phyloP scores from a whole-genome alignment of 768 basidiomycete genomes.

The Grammothele lineata region DNA sequence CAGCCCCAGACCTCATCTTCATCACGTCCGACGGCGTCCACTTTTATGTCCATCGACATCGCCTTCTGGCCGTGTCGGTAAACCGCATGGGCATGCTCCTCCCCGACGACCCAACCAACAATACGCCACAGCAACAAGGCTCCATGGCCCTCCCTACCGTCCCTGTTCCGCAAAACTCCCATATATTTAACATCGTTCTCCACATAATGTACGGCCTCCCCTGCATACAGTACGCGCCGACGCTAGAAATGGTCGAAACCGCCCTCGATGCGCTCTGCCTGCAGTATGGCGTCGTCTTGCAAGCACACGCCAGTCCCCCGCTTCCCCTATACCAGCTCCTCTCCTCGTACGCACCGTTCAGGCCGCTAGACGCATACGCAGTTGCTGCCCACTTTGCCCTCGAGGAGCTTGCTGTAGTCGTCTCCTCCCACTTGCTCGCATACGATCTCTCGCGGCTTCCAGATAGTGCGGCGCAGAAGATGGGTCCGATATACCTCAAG shows the following conservation, averaged over 20 bases:
- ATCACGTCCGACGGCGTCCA: constrained; percentile 73
- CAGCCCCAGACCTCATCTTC: constrained; percentile 56
- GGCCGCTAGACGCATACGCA: constrained; percentile 38
- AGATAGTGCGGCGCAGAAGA: constrained; percentile 32
- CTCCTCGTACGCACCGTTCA: constrained; percentile 30
- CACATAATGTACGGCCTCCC: constrained; percentile 30
- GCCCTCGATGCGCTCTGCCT: constrained; percentile 25
- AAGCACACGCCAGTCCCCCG: constrained; percentile 21
- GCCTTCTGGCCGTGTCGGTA: constrained; percentile 52
- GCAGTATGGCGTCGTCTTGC: constrained; percentile 23
- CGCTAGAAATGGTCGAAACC: constrained; percentile 21
- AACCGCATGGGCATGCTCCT: constrained; percentile 62
- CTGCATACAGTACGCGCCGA: constrained; percentile 24
- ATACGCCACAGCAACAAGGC: no score
- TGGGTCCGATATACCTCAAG: constrained; percentile 40
- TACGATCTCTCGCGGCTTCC: constrained; percentile 31
- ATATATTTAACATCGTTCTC: constrained; percentile 30
- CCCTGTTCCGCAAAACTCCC: constrained; percentile 20
- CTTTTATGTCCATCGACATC: constrained; percentile 69
- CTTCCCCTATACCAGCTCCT: constrained; percentile 31
- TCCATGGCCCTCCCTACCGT: constrained; percentile 11
- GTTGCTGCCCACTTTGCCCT: constrained; percentile 34
- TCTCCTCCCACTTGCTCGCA: constrained; percentile 36
- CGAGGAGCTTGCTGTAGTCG: constrained; percentile 33
- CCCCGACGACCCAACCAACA: background rate